phyloP scores from a whole-genome alignment of 148 eudicot genomes.

The Rhododendron simsii region DNA sequence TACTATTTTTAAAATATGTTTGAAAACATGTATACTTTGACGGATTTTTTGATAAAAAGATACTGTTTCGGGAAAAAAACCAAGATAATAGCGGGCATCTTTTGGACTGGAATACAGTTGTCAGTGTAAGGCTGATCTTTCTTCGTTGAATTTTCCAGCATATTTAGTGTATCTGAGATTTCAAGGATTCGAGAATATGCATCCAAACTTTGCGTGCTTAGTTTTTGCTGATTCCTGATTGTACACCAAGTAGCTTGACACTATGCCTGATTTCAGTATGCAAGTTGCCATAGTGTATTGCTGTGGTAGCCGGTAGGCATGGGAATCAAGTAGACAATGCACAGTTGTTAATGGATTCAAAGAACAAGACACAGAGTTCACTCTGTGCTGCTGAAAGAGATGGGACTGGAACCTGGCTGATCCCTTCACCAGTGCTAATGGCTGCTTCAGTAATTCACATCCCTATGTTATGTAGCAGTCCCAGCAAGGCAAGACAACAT shows the following conservation, averaged over 20 bases:
- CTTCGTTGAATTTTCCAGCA: neutral
- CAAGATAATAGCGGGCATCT: neutral
- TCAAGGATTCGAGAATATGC: neutral
- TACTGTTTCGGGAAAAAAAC: too few relatives aligned
- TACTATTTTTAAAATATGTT: neutral
- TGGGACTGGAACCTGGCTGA: neutral
- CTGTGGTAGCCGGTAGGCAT: neutral
- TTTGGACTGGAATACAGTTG: neutral
- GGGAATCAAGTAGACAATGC: neutral
- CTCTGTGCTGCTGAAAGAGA: neutral
- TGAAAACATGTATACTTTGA: neutral
- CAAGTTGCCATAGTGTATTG: neutral
- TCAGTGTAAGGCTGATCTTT: neutral
- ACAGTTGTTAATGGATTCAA: neutral
- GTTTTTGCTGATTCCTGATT: neutral
- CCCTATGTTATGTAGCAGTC: neutral
- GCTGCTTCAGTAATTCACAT: neutral
- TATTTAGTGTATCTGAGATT: neutral
- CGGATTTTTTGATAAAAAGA: neutral
- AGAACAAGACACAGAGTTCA: neutral
- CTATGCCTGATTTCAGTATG: neutral
- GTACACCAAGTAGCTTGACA: neutral
- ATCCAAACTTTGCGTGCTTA: neutral
- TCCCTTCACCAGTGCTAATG: neutral
- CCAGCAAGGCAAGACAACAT: neutral